Conservation (phyloP, 495 filamentous ascomycete genomes). For the Penicillium psychrofluorescens region DNA sequence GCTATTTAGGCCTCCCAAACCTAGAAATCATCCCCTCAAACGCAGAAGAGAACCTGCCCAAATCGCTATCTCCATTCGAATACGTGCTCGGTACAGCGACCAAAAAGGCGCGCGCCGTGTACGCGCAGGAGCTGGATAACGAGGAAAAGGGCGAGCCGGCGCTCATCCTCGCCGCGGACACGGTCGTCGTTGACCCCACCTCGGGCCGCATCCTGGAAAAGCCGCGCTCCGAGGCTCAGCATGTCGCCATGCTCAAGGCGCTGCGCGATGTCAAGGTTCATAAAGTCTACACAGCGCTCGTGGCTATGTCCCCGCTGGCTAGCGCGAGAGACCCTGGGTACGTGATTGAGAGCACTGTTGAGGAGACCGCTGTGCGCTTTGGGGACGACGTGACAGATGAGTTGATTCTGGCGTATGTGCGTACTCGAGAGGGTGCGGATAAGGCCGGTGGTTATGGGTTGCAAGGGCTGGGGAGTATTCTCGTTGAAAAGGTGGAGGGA, state of each 20-base stretch:
- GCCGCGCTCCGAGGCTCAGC: constrained; percentile 69
- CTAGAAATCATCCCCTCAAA: constrained; percentile 79
- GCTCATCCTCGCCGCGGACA: constrained; percentile 87
- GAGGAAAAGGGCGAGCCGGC: constrained; percentile 60
- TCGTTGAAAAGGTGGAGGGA: constrained; percentile 85
- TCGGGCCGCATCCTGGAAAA: constrained; percentile 80
- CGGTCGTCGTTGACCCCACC: constrained; percentile 63
- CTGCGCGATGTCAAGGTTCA: constrained; percentile 68
- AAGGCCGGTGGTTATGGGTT: constrained; percentile 96
- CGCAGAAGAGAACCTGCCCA: constrained; percentile 74
- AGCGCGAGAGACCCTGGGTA: constrained; percentile 78
- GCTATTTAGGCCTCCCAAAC: constrained; percentile 62
- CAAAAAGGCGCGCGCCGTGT: constrained; percentile 74
- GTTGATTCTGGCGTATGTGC: constrained; percentile 77
- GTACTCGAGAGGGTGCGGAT: constrained; percentile 85
- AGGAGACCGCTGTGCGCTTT: constrained; percentile 84
- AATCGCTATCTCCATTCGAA: constrained; percentile 72
- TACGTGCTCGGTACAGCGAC: constrained; percentile 86
- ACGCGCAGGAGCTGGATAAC: constrained; percentile 57
- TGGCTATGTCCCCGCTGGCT: constrained; percentile 68
- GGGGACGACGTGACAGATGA: constrained; percentile 69
- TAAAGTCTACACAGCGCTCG: constrained; percentile 77
- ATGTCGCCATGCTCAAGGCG: constrained; percentile 71
- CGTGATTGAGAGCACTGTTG: constrained; percentile 67
- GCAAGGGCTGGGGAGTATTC: constrained; percentile 76